Evolutionary conservation across 495 filamentous ascomycete species (phyloP).

Genomic region (Neurospora sp.): DNA sequence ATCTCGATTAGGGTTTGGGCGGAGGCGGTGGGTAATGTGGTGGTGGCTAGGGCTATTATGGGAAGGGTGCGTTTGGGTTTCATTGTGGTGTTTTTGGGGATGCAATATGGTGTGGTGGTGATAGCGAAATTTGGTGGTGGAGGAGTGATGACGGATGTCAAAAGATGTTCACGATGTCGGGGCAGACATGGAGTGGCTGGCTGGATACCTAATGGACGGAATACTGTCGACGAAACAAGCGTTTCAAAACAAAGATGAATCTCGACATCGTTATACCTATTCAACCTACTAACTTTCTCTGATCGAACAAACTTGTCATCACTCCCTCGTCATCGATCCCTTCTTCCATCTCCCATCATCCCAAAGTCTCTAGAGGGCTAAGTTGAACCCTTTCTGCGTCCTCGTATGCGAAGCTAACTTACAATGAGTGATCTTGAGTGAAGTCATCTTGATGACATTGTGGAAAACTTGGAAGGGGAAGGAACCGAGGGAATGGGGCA

Average conservation of each 20-base stretch:
- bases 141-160: neutral
- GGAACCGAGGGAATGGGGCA: neutral
- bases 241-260: neutral
- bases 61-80: neutral
- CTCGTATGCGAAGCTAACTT: neutral
- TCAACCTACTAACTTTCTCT: neutral
- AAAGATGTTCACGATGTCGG: neutral
- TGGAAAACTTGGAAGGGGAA: neutral
- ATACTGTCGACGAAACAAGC: neutral
- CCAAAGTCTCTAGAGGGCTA: neutral
- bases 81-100: neutral
- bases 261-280: neutral
- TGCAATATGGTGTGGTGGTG: neutral
- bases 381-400: neutral
- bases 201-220: neutral
- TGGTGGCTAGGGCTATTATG: neutral
- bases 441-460: neutral
- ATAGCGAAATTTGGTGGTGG: neutral
- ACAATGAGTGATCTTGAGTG: neutral
- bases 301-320: neutral
- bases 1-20: slow-evolving; percentile 19
- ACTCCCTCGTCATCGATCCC: neutral
- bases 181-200: neutral
- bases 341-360: neutral
- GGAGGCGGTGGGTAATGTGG: neutral